A percentile compares a stretch with the other conserved stretches of the same genome.
phyloP scores from a whole-genome alignment of 495 filamentous ascomycete genomes.

The Daldinia bambusicola region DNA sequence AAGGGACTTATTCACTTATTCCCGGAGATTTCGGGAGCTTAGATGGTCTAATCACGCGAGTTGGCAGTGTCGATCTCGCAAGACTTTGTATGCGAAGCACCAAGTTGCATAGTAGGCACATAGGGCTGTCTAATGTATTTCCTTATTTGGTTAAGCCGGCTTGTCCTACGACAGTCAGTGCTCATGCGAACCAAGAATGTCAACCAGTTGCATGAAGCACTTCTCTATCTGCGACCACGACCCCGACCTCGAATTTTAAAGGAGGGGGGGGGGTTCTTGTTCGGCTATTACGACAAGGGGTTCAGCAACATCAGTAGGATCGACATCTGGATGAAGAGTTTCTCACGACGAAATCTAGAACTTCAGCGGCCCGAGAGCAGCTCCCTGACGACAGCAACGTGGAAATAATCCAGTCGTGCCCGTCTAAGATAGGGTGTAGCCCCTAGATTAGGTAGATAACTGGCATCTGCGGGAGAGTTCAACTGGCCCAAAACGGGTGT shows the following conservation, averaged over 20 bases:
- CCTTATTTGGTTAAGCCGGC: constrained; percentile 32
- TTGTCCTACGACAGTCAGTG: constrained; percentile 17
- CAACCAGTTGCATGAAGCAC: constrained; percentile 29
- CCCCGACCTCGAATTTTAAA: constrained; percentile 9
- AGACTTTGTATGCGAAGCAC: constrained; percentile 36
- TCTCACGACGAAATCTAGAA: constrained; percentile 19
- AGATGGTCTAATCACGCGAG: constrained; percentile 33
- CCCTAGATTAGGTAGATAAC: background rate
- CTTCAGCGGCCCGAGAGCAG: constrained; percentile 12
- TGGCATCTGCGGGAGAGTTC: constrained; percentile 10
- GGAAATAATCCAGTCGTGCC: constrained; percentile 5
- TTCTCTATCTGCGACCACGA: constrained; percentile 32
- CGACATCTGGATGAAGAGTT: constrained; percentile 16
- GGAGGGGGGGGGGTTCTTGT: constrained; percentile 8
- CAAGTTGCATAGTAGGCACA: constrained; percentile 36
- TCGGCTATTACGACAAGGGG: constrained; percentile 28
- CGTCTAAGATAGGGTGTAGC: background rate
- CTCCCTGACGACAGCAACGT: constrained; percentile 5
- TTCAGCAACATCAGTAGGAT: constrained; percentile 12
- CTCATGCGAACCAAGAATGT: constrained; percentile 20
- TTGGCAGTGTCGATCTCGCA: constrained; percentile 34
- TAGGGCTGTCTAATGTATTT: constrained; percentile 41
- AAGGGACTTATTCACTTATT: constrained; percentile 15
- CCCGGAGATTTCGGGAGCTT: constrained; percentile 34
- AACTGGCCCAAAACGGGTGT: constrained; percentile 16